Conservation (phyloP, 192 early-diverging fungal genomes). For the Coemansia sp. region DNA sequence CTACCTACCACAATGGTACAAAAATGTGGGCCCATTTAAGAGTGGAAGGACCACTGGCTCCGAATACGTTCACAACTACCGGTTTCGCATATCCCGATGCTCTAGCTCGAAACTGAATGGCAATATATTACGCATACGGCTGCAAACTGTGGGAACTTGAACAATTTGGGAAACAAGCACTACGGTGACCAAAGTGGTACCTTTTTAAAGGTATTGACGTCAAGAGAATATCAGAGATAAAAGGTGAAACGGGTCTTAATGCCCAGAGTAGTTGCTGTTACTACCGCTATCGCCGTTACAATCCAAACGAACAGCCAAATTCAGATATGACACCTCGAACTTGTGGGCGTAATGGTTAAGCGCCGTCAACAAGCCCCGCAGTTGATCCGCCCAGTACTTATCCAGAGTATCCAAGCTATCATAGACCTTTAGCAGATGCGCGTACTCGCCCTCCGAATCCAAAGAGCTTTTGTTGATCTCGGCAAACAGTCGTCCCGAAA, state of each 20-base stretch:
- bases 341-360: constrained; percentile 82
- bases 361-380: constrained; percentile 71
- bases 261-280: neutral
- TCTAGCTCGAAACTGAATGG: no score
- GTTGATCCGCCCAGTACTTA: constrained; percentile 62
- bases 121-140: no score
- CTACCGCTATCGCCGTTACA: constrained; percentile 25
- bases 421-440: constrained; percentile 34
- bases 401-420: constrained; percentile 51
- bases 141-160: no score
- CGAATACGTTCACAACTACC: no score
- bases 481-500: constrained; percentile 20
- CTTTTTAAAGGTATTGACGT: no score
- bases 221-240: no score
- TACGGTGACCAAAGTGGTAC: no score
- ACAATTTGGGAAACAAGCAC: no score
- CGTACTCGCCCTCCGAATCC: constrained; percentile 25
- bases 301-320: constrained; percentile 45
- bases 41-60: no score
- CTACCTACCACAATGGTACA: no score
- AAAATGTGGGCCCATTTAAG: no score
- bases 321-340: constrained; percentile 74
- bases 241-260: neutral
- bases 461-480: constrained; percentile 17
- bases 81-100: no score